Evolutionary conservation across 345 rosid genomes (phyloP).

Genomic region (Anastatica hierochuntica): DNA sequence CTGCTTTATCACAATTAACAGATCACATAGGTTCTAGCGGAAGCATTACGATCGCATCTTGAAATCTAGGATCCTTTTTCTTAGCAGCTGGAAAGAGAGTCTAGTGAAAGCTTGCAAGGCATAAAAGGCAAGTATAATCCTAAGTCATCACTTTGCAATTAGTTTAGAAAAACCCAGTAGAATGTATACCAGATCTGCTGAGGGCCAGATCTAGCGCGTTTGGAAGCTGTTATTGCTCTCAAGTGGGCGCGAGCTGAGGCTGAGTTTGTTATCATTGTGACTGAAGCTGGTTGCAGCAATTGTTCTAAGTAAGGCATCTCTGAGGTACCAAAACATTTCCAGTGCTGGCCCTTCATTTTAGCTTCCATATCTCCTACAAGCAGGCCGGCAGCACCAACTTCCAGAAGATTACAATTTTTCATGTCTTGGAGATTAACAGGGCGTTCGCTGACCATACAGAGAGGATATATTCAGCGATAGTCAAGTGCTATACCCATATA

Average conservation of each 20-base stretch:
- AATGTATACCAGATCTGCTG: slow-evolving; percentile 66
- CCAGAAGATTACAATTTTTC: slow-evolving; percentile 64
- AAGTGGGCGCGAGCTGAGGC: slow-evolving; percentile 69
- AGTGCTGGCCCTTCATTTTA: slow-evolving; percentile 81
- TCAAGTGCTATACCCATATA: slow-evolving; percentile 9
- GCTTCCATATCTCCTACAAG: slow-evolving; percentile 94
- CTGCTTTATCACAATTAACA: slow-evolving; percentile 2
- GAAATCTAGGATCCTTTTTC: slow-evolving; percentile 1
- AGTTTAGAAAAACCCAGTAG: not conserved
- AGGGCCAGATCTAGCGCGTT: slow-evolving; percentile 74
- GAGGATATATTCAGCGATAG: slow-evolving; percentile 3
- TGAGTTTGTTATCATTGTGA: slow-evolving; percentile 60
- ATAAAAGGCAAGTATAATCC: slow-evolving; percentile 6
- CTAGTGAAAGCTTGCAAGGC: slow-evolving; percentile 8
- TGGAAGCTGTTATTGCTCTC: slow-evolving; percentile 82
- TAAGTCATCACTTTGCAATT: slow-evolving; percentile 5
- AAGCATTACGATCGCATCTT: slow-evolving; percentile 5
- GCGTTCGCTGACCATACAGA: slow-evolving; percentile 35
- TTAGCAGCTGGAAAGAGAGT: slow-evolving; percentile 1
- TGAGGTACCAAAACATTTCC: slow-evolving; percentile 84
- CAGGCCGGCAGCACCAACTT: slow-evolving; percentile 94
- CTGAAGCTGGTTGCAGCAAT: slow-evolving; percentile 82
- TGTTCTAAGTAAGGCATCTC: slow-evolving; percentile 96
- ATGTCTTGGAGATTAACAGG: slow-evolving; percentile 52
- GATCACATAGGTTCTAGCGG: not conserved